Conservation (phyloP, 805 yeast genomes). For the Teunomyces kruisii region DNA sequence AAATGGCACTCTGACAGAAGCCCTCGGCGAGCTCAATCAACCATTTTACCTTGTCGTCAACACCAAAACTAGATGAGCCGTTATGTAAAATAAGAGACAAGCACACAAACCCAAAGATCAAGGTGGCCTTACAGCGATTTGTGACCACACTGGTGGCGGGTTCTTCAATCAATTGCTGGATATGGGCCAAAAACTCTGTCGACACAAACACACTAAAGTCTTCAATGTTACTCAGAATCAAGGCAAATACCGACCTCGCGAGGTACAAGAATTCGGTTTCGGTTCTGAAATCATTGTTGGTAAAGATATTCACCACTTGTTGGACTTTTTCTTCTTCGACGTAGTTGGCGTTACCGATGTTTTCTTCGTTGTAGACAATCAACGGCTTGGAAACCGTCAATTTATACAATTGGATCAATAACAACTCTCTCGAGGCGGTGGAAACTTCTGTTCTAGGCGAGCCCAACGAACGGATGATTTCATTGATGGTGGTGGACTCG, state of each 20-base stretch:
- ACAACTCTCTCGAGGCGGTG: constrained; percentile 46
- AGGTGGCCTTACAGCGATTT: constrained; percentile 36
- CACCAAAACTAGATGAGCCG: constrained; percentile 50
- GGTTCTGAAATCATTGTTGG: constrained; percentile 32
- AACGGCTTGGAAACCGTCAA: constrained; percentile 45
- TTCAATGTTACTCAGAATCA: constrained; percentile 50
- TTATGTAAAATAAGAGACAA: constrained; percentile 45
- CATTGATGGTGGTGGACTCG: constrained; percentile 39
- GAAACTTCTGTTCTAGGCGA: constrained; percentile 46
- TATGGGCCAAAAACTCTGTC: constrained; percentile 26
- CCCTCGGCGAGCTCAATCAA: constrained; percentile 47
- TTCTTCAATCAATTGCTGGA: constrained; percentile 31
- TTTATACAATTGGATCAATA: constrained; percentile 51
- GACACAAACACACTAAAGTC: constrained; percentile 44
- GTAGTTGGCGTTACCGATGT: constrained; percentile 34
- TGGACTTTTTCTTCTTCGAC: constrained; percentile 37
- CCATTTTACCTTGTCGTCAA: constrained; percentile 45
- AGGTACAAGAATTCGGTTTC: constrained; percentile 42
- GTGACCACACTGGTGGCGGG: constrained; percentile 35
- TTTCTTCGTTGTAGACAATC: constrained; percentile 33
- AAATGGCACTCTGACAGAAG: constrained; percentile 26
- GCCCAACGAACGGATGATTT: constrained; percentile 44
- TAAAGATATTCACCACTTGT: constrained; percentile 34
- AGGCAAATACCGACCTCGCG: constrained; percentile 39
- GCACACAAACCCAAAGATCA: constrained; percentile 38